A percentile compares a stretch with the other conserved stretches of the same genome.
These are phyloP conservation scores for Corrigiola litoralis DNA, from an alignment of 179 eudicot species.

Conservation along the genomic window DNA sequence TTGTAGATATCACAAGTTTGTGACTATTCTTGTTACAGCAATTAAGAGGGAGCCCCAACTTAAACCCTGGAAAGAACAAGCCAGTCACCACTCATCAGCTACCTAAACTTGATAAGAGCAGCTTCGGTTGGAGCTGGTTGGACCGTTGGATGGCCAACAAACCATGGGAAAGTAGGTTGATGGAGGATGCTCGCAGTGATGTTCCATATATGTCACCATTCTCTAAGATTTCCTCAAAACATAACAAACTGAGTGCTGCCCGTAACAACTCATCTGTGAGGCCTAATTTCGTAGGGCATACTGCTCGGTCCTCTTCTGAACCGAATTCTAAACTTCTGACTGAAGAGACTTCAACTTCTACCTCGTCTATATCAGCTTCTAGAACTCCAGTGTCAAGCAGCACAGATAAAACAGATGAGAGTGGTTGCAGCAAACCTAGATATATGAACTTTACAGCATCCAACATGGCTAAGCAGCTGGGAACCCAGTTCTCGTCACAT, in stretches of 20 bases:
- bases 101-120: constrained; percentile 33
- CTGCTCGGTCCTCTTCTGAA: constrained; percentile 35
- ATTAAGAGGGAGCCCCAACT: constrained; percentile 33
- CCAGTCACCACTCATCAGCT: constrained; percentile 17
- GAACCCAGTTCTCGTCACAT: constrained; percentile 7
- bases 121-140: constrained; percentile 55
- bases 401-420: constrained; percentile 32
- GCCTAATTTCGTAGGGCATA: constrained; percentile 31
- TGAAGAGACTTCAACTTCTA: constrained; percentile 59
- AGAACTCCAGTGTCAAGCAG: constrained; percentile 42
- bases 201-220: constrained; percentile 33
- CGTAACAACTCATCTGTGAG: constrained; percentile 34
- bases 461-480: constrained; percentile 66
- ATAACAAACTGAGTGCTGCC: constrained; percentile 17
- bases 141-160: constrained; percentile 76
- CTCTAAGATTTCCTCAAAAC: constrained; percentile 22
- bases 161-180: constrained; percentile 63
- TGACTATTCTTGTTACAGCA: constrained; percentile 31
- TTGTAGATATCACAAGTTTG: not conserved
- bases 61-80: constrained; percentile 37
- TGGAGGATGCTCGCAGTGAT: constrained; percentile 42
- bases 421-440: constrained; percentile 38
- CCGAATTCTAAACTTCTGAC: constrained; percentile 31
- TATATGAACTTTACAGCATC: constrained; percentile 84
- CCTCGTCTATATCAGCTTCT: constrained; percentile 44